Conservation (phyloP, 2,329 filamentous ascomycete species). For the Didymosphaeria variabile region DNA sequence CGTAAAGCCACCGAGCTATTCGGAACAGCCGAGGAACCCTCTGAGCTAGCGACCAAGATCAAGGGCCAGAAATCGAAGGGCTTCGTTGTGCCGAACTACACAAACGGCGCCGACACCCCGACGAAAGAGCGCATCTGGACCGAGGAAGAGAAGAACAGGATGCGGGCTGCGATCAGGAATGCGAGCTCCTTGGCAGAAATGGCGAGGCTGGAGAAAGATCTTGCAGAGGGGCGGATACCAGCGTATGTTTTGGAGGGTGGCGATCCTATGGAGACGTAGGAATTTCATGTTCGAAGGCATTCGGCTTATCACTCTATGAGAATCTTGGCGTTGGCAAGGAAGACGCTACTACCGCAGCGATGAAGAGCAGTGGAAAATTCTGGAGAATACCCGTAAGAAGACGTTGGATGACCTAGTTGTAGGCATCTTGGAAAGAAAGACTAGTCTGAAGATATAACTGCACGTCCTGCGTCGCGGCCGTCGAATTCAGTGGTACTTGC, state of each 20-base stretch:
- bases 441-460: background rate
- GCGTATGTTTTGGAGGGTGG: slow-evolving; percentile 39
- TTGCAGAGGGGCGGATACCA: slow-evolving; percentile 88
- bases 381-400: slow-evolving; percentile 1
- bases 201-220: slow-evolving; percentile 85
- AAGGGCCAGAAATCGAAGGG: slow-evolving; percentile 83
- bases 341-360: too few relatives aligned
- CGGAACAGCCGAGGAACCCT: slow-evolving; percentile 79
- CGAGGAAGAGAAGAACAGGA: slow-evolving; percentile 83
- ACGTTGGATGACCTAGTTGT: background rate
- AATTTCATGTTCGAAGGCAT: background rate
- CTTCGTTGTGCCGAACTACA: slow-evolving; percentile 66
- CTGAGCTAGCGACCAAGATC: slow-evolving; percentile 77
- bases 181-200: slow-evolving; percentile 93
- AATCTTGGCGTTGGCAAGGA: background rate
- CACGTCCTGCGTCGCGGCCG: background rate
- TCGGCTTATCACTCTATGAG: background rate
- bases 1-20: slow-evolving; percentile 81
- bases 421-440: background rate
- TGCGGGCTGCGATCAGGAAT: slow-evolving; percentile 87
- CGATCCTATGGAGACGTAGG: slow-evolving; percentile 41
- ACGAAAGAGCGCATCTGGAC: slow-evolving; percentile 75
- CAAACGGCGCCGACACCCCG: slow-evolving; percentile 45
- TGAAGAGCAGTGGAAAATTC: background rate
- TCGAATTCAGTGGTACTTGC: background rate